Conservation (phyloP, 2,329 filamentous ascomycete species). For the Aspergillus spinulosporus region DNA sequence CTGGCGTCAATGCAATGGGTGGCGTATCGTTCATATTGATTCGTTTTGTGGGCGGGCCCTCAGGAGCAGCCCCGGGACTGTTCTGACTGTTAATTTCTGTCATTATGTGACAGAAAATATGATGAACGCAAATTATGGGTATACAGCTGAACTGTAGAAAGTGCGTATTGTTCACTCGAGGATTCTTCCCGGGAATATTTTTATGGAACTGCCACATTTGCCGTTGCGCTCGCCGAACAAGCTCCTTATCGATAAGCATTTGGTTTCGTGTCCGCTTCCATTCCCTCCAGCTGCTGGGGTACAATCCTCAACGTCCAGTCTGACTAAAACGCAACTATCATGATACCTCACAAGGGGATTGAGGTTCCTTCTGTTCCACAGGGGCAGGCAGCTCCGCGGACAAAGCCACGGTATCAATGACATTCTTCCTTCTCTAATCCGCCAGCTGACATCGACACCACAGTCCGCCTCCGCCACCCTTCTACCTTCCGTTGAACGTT, state of each 20-base stretch:
- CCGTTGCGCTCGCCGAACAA: constrained; percentile 29
- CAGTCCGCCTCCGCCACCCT: constrained; percentile 46
- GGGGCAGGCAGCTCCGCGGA: constrained; percentile 18
- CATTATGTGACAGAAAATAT: constrained; percentile 10
- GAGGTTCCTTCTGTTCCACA: constrained; percentile 12
- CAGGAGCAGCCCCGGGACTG: constrained; percentile 18
- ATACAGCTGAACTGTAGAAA: not conserved
- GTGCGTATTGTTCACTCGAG: constrained; percentile 2
- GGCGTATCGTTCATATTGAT: constrained; percentile 32
- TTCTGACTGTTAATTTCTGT: too few relatives aligned
- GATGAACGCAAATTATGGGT: not conserved
- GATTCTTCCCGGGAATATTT: constrained; percentile 24
- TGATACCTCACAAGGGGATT: constrained; percentile 22
- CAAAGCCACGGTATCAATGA: constrained; percentile 30
- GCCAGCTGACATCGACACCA: constrained; percentile 12
- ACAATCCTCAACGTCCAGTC: not conserved
- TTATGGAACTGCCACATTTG: constrained; percentile 30
- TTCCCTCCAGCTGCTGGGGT: not conserved
- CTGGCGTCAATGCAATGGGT: constrained; percentile 32
- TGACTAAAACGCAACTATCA: not conserved
- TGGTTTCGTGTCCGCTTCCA: constrained; percentile 16
- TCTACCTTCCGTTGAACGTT: constrained; percentile 68
- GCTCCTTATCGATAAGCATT: constrained; percentile 31
- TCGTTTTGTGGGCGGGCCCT: constrained; percentile 29
- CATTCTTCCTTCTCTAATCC: not conserved